These are phyloP conservation scores for Dacryopinax spathularia DNA, from an alignment of 768 basidiomycete genomes.

Conservation along the genomic window DNA sequence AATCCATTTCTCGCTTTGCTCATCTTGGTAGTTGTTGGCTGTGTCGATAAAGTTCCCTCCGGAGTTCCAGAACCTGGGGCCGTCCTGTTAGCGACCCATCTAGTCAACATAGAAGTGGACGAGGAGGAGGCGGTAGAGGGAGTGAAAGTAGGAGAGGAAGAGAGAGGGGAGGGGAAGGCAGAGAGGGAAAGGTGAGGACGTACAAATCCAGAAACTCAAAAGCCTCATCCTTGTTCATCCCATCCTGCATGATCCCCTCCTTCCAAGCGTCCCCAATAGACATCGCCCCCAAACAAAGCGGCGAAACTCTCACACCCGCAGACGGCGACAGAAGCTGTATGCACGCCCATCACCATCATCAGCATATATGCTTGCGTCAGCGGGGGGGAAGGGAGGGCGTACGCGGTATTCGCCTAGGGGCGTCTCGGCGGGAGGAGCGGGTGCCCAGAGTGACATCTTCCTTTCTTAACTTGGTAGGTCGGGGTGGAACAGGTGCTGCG, in stretches of 20 bases:
- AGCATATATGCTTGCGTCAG: not conserved
- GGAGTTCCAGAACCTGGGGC: constrained; percentile 20
- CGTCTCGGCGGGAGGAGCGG: not conserved
- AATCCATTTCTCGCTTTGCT: constrained; percentile 31
- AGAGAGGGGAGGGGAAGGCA: too few relatives aligned
- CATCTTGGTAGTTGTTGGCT: constrained; percentile 31
- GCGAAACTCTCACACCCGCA: constrained; percentile 20
- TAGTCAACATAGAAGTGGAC: not conserved
- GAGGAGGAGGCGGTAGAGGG: too few relatives aligned
- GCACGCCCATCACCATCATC: too few relatives aligned
- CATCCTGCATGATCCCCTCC: constrained; percentile 17
- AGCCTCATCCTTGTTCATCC: constrained; percentile 26
- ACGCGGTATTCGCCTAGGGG: not conserved
- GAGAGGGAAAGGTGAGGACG: not conserved
- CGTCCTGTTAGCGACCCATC: not conserved
- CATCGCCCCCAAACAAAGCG: constrained; percentile 20
- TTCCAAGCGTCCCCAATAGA: constrained; percentile 18
- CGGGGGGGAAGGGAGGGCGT: not conserved
- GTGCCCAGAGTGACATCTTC: not conserved
- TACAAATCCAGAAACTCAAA: constrained; percentile 32
- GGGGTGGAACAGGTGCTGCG: too few relatives aligned
- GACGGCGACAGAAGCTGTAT: constrained; percentile 12
- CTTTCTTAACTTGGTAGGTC: too few relatives aligned
- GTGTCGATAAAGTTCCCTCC: constrained; percentile 35
- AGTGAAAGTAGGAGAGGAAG: too few relatives aligned